Base-by-base conservation (phyloP, 2,329 filamentous ascomycete species). In the Aspergillus eucalypticola region DNA sequence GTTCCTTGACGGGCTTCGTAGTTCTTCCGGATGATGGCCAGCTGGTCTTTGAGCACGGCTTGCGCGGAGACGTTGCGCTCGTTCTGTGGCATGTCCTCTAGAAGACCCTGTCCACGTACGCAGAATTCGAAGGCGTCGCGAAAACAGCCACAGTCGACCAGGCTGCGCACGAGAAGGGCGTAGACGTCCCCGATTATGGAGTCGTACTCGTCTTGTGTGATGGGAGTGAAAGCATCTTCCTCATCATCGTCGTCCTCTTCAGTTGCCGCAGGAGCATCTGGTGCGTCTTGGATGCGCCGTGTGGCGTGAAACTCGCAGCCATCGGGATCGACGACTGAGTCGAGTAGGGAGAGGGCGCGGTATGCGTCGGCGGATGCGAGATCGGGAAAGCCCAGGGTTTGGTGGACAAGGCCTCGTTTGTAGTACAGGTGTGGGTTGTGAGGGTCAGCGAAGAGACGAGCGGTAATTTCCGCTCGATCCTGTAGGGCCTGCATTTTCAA, bases 281-380 rank as follows among this genome's bases (percentile, higher is more conserved):
- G 15, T 79, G 6, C 79, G 61, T 1, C 75, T 3, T 59, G 67
- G 64, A 67, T 79, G 78, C 58, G 74, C 67, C 61, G 79, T 71
- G 51, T 89, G 75, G 92, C 87, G 71, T 95, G 89, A 69, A 92
- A 96, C 75, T 97, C 92, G 67, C 90, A 93, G 41, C 86, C 85
- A 63, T 94, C 90, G 58, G 75, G 75, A 58, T 95, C 88, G 64
- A 83, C 77, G 38, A 92, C 84, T 66, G 95, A 91, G 71, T 98
- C 94, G 15, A 90, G 85, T 50, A 99, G 80, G 3, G 96, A 84
- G n/a, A 98, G 83, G 1, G 93, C 92, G 58, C 90, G 89, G 74
- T 98, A 98, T 5, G 92, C 91, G 80, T 97, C 93, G 35, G 92
- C 91, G 10, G 89, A 88, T 5, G 92, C 92, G 41, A 99, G 85